These are phyloP conservation scores for Striga hermonthica DNA, from an alignment of 305 asterid genomes.

Conservation along the genomic window DNA sequence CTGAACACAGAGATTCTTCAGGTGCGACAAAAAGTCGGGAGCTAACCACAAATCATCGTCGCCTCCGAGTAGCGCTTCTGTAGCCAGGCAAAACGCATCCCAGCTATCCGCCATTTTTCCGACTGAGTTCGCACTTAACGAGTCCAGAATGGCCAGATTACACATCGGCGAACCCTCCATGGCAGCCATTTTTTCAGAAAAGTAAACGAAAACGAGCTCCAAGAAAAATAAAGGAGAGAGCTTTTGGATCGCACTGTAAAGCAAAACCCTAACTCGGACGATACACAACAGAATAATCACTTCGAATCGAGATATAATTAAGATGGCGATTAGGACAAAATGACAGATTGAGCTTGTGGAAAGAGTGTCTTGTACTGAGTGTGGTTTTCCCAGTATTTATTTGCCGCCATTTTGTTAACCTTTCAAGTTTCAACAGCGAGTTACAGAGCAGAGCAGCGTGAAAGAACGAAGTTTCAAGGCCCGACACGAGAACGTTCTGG, in stretches of 20 bases:
- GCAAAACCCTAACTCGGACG: constrained; percentile 30
- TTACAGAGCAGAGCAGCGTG: not conserved
- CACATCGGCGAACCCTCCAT: constrained; percentile 42
- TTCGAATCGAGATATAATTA: not conserved
- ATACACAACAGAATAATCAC: constrained; percentile 2
- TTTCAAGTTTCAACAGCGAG: constrained; percentile 35
- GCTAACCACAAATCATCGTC: constrained; percentile 42
- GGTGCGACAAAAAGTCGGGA: constrained; percentile 42
- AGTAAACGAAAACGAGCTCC: not conserved
- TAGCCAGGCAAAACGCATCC: constrained; percentile 54
- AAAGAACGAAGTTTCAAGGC: not conserved
- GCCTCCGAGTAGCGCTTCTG: constrained; percentile 54
- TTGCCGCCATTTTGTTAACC: constrained; percentile 38
- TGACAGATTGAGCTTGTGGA: not conserved
- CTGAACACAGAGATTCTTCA: constrained; percentile 47
- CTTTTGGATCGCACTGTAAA: constrained; percentile 11
- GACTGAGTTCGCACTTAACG: constrained; percentile 44
- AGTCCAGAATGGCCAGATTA: constrained; percentile 54
- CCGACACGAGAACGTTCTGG: constrained; percentile 1
- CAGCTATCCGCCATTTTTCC: constrained; percentile 60
- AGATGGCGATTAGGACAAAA: not conserved
- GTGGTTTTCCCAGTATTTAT: not conserved
- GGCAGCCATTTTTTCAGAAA: constrained; percentile 55
- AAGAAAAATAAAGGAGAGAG: not conserved
- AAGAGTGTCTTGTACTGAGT: constrained; percentile 22